A percentile compares a stretch with the other conserved stretches of the same genome.
phyloP scores from a whole-genome alignment of 495 filamentous ascomycete species.

The Bacidia rubella region DNA sequence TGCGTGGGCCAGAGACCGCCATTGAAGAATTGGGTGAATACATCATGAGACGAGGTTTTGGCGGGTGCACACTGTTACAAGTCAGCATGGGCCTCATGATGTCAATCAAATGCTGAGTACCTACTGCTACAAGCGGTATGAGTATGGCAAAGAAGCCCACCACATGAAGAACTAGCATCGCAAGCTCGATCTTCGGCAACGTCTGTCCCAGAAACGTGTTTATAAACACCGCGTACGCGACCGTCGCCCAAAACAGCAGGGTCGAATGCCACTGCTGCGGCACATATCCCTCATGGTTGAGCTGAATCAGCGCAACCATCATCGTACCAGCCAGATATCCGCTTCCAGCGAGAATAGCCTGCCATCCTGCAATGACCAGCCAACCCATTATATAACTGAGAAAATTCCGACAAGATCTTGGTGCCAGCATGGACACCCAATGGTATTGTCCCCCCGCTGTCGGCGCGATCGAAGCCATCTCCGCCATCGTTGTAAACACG shows the following conservation, averaged over 20 bases:
- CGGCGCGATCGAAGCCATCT: constrained; percentile 31
- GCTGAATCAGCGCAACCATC: constrained; percentile 29
- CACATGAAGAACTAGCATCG: constrained; percentile 36
- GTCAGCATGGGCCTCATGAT: too few species aligned
- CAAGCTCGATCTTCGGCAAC: constrained; percentile 32
- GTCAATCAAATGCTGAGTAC: constrained; percentile 25
- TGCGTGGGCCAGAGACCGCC: constrained; percentile 31
- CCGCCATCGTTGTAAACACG: constrained; percentile 19
- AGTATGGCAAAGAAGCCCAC: constrained; percentile 39
- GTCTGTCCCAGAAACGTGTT: constrained; percentile 29
- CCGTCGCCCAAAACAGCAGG: constrained; percentile 30
- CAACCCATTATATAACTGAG: constrained; percentile 37
- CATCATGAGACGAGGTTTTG: constrained; percentile 22
- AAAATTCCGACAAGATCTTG: constrained; percentile 25
- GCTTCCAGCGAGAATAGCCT: constrained; percentile 27
- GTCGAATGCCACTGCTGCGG: constrained; percentile 30
- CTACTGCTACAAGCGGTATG: constrained; percentile 34
- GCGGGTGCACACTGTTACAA: constrained; percentile 16
- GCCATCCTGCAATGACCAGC: constrained; percentile 35
- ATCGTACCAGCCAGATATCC: constrained; percentile 30
- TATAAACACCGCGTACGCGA: constrained; percentile 26
- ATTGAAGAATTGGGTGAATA: constrained; percentile 37
- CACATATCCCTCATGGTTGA: constrained; percentile 26
- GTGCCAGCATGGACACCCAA: constrained; percentile 39
- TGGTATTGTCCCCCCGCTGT: constrained; percentile 41